These are phyloP conservation scores for Spencermartinsiella europaea DNA, from an alignment of 805 yeast species.

Conservation along the genomic window DNA sequence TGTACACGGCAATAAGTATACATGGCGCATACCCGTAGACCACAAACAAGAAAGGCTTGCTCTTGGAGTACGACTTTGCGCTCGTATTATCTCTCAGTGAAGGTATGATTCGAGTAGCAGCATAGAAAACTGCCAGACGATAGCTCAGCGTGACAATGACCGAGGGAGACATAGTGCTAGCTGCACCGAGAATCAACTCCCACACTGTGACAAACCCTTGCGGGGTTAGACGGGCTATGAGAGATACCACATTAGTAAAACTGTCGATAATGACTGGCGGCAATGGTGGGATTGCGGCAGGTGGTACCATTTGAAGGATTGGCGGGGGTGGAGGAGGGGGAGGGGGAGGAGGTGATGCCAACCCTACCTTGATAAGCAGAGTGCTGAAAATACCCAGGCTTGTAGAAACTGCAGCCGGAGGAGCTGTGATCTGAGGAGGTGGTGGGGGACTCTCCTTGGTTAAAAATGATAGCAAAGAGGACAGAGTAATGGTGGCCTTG, in stretches of 20 bases:
- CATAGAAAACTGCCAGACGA: conserved; percentile 75
- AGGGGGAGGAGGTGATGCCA: conserved; percentile 3
- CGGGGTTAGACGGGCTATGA: conserved; percentile 37
- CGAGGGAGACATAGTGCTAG: conserved; percentile 69
- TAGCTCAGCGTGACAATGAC: conserved; percentile 77
- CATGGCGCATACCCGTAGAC: conserved; percentile 91
- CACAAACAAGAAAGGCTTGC: conserved; percentile 30
- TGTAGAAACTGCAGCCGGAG: conserved; percentile 1
- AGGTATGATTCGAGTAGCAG: conserved; percentile 93
- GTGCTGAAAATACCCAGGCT: background rate
- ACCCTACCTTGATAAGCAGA: background rate
- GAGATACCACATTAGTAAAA: conserved; percentile 32
- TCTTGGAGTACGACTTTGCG: conserved; percentile 13
- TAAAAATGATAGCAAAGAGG: conserved; percentile 17
- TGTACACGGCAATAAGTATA: conserved; percentile 88
- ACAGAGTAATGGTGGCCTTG: conserved; percentile 34
- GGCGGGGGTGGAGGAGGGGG: background rate
- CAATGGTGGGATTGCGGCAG: conserved; percentile 23
- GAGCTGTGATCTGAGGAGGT: conserved; percentile 1
- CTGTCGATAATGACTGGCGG: conserved; percentile 38
- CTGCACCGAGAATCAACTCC: conserved; percentile 44
- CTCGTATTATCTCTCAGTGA: conserved; percentile 23
- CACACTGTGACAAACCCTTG: conserved; percentile 36
- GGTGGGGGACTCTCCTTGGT: background rate
- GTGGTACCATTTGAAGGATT: background rate